Evolutionary conservation across 192 early-diverging fungal genomes (phyloP).

Genomic region (Helicostylum pulchrum): DNA sequence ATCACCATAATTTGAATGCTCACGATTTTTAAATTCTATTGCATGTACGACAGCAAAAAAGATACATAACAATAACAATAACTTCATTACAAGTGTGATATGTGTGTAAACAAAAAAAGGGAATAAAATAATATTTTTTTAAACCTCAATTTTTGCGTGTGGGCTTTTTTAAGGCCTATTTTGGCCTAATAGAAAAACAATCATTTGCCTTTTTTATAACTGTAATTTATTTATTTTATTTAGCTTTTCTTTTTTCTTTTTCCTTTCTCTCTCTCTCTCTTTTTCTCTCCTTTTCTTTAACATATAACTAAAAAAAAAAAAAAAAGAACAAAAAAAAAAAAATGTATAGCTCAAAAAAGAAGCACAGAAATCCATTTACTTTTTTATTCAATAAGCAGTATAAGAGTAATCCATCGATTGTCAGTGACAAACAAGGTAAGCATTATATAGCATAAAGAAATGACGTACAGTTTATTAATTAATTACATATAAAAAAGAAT

Average conservation of each 20-base stretch:
- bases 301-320: not conserved
- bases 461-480: not conserved
- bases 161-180: not conserved
- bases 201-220: not conserved
- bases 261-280: not conserved
- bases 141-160: not conserved
- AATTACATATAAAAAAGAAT: not conserved
- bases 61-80: not conserved
- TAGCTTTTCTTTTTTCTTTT: not conserved
- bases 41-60: slow-evolving; percentile 6
- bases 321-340: not conserved
- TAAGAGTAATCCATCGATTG: not conserved
- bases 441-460: not conserved
- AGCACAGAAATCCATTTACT: slow-evolving; percentile 1
- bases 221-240: not conserved
- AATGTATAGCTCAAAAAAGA: not conserved
- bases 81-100: not conserved
- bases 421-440: not conserved
- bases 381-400: slow-evolving; percentile 2
- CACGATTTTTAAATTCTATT: slow-evolving; percentile 9
- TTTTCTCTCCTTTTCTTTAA: not conserved
- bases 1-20: slow-evolving; percentile 35
- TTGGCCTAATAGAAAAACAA: not conserved
- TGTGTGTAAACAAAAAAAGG: not conserved
- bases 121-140: not conserved